Conservation (phyloP, 2,329 filamentous ascomycete genomes). For the Phaeomoniella chlamydospora region DNA sequence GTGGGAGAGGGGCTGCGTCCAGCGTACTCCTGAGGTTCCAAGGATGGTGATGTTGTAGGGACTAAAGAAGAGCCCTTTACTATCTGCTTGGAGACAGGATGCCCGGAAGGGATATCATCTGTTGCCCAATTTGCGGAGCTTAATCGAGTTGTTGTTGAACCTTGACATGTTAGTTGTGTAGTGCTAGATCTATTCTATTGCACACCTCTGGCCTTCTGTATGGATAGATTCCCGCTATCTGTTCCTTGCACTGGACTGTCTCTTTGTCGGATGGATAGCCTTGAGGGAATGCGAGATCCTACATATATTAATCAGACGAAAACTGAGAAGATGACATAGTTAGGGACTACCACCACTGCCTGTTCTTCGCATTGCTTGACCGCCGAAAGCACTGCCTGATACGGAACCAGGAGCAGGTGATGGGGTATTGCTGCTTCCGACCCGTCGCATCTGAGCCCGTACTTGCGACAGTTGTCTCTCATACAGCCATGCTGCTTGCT, state of each 20-base stretch:
- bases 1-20: neutral
- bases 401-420: constrained; percentile 27
- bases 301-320: constrained; percentile 1
- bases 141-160: too few relatives aligned
- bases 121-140: too few relatives aligned
- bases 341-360: constrained; percentile 15
- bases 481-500: constrained; percentile 88
- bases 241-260: constrained; percentile 6
- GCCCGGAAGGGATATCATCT: too few relatives aligned
- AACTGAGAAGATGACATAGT: constrained; percentile 1
- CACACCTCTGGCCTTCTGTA: constrained; percentile 13
- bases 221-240: constrained; percentile 5
- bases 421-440: constrained; percentile 22
- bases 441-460: constrained; percentile 71
- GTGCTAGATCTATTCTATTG: too few relatives aligned
- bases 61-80: too few relatives aligned
- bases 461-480: constrained; percentile 84
- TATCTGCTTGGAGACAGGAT: too few relatives aligned
- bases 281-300: constrained; percentile 24
- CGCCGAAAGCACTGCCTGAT: constrained; percentile 24
- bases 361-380: constrained; percentile 17
- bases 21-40: neutral
- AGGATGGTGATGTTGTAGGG: too few relatives aligned
- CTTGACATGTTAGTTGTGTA: too few relatives aligned
- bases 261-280: constrained; percentile 18